Evolutionary conservation across 2,329 filamentous ascomycete species (phyloP).

Genomic region (Cladophialophora bantiana): DNA sequence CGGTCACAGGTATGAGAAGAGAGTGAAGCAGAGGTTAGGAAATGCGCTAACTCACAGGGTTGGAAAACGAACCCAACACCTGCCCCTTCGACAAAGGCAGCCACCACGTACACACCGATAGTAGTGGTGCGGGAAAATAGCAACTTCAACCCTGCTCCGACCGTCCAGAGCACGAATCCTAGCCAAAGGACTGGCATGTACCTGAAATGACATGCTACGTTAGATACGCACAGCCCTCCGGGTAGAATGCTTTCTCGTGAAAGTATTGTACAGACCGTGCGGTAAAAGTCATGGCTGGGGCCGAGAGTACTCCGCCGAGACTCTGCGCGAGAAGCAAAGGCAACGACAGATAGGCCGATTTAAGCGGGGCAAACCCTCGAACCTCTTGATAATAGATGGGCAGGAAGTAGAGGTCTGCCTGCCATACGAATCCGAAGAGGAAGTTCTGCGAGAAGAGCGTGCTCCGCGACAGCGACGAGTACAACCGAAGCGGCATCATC

Average conservation of each 20-base stretch:
- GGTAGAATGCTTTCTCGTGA: background rate
- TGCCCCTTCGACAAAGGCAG: constrained; percentile 59
- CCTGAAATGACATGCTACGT: constrained; percentile 52
- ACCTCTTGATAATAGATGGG: constrained; percentile 69
- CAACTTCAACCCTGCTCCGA: constrained; percentile 62
- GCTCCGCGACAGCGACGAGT: constrained; percentile 60
- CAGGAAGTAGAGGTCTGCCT: constrained; percentile 66
- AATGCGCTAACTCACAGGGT: constrained; percentile 45
- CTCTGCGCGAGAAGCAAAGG: constrained; percentile 60
- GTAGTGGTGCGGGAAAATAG: constrained; percentile 56
- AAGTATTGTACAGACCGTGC: background rate
- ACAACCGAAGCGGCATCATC: constrained; percentile 49
- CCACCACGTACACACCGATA: constrained; percentile 57
- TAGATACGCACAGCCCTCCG: constrained; percentile 64
- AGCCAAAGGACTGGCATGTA: constrained; percentile 67
- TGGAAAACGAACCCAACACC: constrained; percentile 63
- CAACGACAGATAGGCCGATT: constrained; percentile 60
- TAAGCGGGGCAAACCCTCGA: constrained; percentile 52
- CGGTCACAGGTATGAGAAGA: background rate
- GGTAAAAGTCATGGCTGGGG: background rate
- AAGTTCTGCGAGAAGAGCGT: constrained; percentile 66
- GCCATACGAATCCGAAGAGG: constrained; percentile 66
- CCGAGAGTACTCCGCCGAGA: background rate
- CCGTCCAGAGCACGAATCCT: constrained; percentile 55
- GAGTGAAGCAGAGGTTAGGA: background rate